Evolutionary conservation across 805 yeast genomes (phyloP).

Genomic region (Sugiyamaella chiloensis): DNA sequence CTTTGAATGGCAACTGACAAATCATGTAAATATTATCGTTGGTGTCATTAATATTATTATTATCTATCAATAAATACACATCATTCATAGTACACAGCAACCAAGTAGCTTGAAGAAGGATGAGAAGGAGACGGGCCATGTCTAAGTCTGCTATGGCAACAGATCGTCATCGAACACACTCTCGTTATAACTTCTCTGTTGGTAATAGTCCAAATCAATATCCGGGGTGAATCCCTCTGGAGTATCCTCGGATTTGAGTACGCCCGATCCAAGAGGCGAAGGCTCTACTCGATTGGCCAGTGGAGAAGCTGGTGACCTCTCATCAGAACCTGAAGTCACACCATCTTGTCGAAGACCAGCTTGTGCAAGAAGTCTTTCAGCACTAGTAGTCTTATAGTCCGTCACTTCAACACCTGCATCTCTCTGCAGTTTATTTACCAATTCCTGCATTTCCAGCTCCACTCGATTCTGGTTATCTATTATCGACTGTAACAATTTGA

Average conservation of each 20-base stretch:
- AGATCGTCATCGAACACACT: slow-evolving; percentile 11
- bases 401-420: slow-evolving; percentile 42
- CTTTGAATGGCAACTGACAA: no score
- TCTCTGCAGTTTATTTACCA: slow-evolving; percentile 52
- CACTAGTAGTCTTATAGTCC: slow-evolving; percentile 63
- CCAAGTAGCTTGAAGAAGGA: not conserved
- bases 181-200: slow-evolving; percentile 11
- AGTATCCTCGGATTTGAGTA: slow-evolving; percentile 6
- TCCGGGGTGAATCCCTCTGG: slow-evolving; percentile 22
- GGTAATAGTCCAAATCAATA: slow-evolving; percentile 18
- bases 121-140: no score
- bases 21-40: no score
- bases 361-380: slow-evolving; percentile 69
- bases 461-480: slow-evolving; percentile 76
- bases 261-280: slow-evolving; percentile 1
- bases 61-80: not conserved
- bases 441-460: slow-evolving; percentile 69
- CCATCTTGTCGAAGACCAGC: slow-evolving; percentile 46
- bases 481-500: slow-evolving; percentile 52
- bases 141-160: not conserved
- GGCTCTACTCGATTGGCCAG: not conserved
- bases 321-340: slow-evolving; percentile 16
- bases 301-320: slow-evolving; percentile 9
- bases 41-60: not conserved
- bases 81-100: not conserved